phyloP scores from a whole-genome alignment of 345 rosid genomes.

The Bruguiera sexangula region DNA sequence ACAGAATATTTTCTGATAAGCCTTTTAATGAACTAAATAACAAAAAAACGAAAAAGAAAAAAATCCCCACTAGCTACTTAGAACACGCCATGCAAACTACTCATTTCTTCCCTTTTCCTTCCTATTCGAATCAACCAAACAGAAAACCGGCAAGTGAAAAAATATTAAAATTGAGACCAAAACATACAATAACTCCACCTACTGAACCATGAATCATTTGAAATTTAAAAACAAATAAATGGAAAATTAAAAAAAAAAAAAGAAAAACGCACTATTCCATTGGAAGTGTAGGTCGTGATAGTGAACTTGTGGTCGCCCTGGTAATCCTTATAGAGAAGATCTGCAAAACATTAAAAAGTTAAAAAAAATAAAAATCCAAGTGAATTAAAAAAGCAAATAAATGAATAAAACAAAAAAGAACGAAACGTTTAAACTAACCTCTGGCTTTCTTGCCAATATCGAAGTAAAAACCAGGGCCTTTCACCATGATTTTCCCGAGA shows the following conservation, averaged over 20 bases:
- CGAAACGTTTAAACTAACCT: constrained; percentile 34
- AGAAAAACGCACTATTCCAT: constrained; percentile 67
- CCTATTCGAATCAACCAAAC: too few species aligned
- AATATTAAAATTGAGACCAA: too few species aligned
- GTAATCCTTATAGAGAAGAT: constrained; percentile 87
- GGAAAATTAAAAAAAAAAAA: neutral
- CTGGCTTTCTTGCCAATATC: constrained; percentile 94
- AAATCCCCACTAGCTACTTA: neutral
- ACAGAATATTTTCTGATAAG: neutral
- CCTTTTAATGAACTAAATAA: neutral
- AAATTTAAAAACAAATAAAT: neutral
- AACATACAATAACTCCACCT: neutral
- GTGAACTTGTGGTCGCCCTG: constrained; percentile 90
- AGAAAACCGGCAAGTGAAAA: too few species aligned
- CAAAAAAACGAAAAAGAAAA: neutral
- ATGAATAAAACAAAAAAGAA: neutral
- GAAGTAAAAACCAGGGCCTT: constrained; percentile 91
- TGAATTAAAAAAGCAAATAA: neutral
- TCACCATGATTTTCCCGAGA: constrained; percentile 54
- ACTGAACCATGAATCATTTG: neutral
- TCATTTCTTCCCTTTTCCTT: neutral
- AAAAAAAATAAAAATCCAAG: neutral
- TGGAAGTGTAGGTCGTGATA: constrained; percentile 64
- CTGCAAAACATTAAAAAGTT: constrained; percentile 26
- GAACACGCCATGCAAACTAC: too few species aligned